These are phyloP conservation scores for Podospora pseudocomata DNA, from an alignment of 495 filamentous ascomycete species.

Conservation along the genomic window DNA sequence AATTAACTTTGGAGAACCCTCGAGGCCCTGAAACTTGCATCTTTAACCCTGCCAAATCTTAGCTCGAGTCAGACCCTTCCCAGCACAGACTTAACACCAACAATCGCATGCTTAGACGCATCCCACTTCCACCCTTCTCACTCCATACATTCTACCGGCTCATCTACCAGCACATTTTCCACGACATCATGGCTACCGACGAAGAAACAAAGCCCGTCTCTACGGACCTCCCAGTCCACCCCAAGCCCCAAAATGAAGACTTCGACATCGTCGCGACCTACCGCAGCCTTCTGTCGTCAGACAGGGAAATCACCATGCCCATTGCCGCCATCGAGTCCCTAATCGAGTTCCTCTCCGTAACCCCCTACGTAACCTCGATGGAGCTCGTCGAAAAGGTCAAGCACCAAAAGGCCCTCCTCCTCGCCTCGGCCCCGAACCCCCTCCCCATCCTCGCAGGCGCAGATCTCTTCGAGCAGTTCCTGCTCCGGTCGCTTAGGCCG, in stretches of 20 bases:
- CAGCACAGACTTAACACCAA: not conserved
- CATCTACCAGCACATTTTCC: not conserved
- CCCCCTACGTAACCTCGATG: slow-evolving; percentile 77
- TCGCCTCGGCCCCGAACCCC: slow-evolving; percentile 74
- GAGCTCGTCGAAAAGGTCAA: slow-evolving; percentile 86
- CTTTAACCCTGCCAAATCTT: not conserved
- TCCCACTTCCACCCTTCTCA: slow-evolving; percentile 25
- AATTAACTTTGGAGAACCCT: not conserved
- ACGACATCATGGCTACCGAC: slow-evolving; percentile 23
- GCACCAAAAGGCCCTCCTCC: slow-evolving; percentile 60
- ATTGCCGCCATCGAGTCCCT: slow-evolving; percentile 93
- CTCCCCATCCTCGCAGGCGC: slow-evolving; percentile 90
- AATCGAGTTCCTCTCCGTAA: slow-evolving; percentile 74
- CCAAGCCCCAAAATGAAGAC: slow-evolving; percentile 10
- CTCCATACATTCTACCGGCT: slow-evolving; percentile 16
- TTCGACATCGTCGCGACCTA: slow-evolving; percentile 53
- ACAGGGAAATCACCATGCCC: slow-evolving; percentile 88
- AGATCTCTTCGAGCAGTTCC: slow-evolving; percentile 91
- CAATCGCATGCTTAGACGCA: slow-evolving; percentile 25
- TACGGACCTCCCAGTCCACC: slow-evolving; percentile 17
- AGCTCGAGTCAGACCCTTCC: not conserved
- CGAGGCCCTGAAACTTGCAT: not conserved
- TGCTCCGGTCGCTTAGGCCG: slow-evolving; percentile 60
- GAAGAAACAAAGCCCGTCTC: slow-evolving; percentile 1
- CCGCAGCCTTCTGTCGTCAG: slow-evolving; percentile 50